A percentile compares a stretch with the other conserved stretches of the same genome.
phyloP scores from a whole-genome alignment of 1,284 basidiomycete genomes.

The Fistulinella cinereoalba region DNA sequence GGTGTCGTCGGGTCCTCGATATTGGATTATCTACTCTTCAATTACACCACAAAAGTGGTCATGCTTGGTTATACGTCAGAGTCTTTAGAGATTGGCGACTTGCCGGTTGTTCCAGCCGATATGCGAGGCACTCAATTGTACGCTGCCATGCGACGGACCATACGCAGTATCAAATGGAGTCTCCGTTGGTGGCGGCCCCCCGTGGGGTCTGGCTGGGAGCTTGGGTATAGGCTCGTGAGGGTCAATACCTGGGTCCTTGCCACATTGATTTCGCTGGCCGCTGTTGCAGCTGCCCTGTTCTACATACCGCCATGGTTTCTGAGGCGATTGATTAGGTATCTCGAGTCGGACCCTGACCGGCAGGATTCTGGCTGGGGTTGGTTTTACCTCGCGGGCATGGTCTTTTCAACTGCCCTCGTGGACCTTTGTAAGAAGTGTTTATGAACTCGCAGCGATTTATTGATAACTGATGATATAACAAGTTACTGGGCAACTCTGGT shows the following conservation, averaged over 20 bases:
- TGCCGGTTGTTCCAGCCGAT: constrained; percentile 71
- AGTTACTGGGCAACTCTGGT: constrained; percentile 61
- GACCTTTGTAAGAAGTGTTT: constrained; percentile 50
- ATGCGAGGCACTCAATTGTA: constrained; percentile 67
- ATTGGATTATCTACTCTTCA: constrained; percentile 52
- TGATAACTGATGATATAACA: constrained; percentile 9
- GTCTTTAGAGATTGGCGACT: constrained; percentile 79
- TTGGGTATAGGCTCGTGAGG: constrained; percentile 56
- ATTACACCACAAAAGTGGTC: constrained; percentile 81
- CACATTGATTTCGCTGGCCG: constrained; percentile 55
- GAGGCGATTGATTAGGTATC: constrained; percentile 65
- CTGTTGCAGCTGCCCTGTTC: constrained; percentile 63
- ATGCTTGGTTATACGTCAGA: constrained; percentile 72
- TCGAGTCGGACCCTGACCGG: constrained; percentile 61
- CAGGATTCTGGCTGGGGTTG: constrained; percentile 66
- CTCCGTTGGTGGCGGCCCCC: constrained; percentile 37
- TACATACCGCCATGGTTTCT: constrained; percentile 81
- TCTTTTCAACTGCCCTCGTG: constrained; percentile 59
- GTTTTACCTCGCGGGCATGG: constrained; percentile 69
- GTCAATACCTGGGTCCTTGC: constrained; percentile 48
- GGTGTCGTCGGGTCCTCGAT: constrained; percentile 47
- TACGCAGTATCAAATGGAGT: constrained; percentile 38
- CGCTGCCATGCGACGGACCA: constrained; percentile 31
- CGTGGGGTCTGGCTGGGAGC: constrained; percentile 58
- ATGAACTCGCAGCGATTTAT: neutral